Base-by-base conservation (phyloP, 108 stramenopile genomes). In the Skeletonema marinoi region DNA sequence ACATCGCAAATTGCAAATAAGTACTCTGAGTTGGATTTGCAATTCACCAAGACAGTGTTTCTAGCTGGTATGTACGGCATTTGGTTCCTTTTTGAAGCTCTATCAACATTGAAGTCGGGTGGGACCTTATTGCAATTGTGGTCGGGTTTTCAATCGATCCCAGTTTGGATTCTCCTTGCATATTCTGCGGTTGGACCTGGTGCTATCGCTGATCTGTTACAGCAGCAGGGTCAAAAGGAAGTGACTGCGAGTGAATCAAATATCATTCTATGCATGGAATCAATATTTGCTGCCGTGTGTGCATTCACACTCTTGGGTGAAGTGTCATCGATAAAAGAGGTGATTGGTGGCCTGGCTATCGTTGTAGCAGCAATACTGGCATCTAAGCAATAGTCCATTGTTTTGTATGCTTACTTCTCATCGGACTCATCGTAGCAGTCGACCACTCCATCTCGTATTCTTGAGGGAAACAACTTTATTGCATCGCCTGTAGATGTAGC, bases 361-460 rank as follows among this genome's bases (percentile, higher is more conserved):
- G 66, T 87, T 16, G 25, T 73, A 16, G 88, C 88, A 11, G 88
- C 88, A 39, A n/a, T 86, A n/a, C 65, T 87, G 50, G 84, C 88
- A 21, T 85, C 86, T 4, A 81, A 65, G 39, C 81, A 38, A 84
- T 19, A 19, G 50, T 41, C 39, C 10, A 41, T 10, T 41, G 36
- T 36, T 6, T 36, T 5, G 36, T 36, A 36, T 65, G 14, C 68
- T 68, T 25, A 48, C 21, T 73, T 32, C 70, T 93, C 92, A 78
- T 93, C 92, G 36, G 78, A 82, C 13, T 85, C 88, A 78, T 93
- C 86, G 1, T 73, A 71, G 65, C 92, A 93, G 71, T 93, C 92
- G 44, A 77, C 44, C 2, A 89, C 71, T 29, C 92, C 92, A 72
- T 93, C 92, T 11, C 65, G 31, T 25, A 93, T 84, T 39, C 92